Percentiles rank a stretch among this genome's conserved stretches.
phyloP scores from a whole-genome alignment of 306 rosid species.

The Myrica gale region DNA sequence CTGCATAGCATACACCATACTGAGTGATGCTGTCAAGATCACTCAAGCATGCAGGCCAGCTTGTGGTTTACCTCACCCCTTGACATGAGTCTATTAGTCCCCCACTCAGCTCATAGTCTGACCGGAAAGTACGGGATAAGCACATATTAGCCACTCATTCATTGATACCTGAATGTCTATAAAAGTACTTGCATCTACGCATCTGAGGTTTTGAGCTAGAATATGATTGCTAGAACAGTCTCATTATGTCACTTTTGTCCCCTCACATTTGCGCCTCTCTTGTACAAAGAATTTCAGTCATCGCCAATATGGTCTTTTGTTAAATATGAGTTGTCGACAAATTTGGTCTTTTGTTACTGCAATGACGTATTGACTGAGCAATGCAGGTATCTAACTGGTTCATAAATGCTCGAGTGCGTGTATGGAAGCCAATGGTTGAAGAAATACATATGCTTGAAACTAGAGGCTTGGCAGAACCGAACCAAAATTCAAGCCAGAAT shows the following conservation, averaged over 20 bases:
- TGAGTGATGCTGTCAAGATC: no score
- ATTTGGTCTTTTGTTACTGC: neutral
- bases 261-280: no score
- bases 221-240: conserved; percentile 3
- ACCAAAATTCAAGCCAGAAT: conserved; percentile 24
- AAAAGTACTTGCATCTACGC: neutral
- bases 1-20: no score
- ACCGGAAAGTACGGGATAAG: no score
- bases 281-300: neutral
- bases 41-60: no score
- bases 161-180: neutral
- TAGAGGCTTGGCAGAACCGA: conserved; percentile 41
- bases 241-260: neutral
- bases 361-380: conserved; percentile 15
- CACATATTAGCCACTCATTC: neutral
- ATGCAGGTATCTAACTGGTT: conserved; percentile 92
- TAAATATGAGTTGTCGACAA: neutral
- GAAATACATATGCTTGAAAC: conserved; percentile 91
- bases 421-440: conserved; percentile 99
- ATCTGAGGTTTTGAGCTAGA: neutral
- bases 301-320: neutral
- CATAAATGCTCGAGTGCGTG: conserved; percentile 84
- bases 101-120: no score
- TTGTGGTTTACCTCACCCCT: no score
- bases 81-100: no score